These are phyloP conservation scores for Euphorbia tirucalli DNA, from an alignment of 345 rosid genomes.

Conservation along the genomic window DNA sequence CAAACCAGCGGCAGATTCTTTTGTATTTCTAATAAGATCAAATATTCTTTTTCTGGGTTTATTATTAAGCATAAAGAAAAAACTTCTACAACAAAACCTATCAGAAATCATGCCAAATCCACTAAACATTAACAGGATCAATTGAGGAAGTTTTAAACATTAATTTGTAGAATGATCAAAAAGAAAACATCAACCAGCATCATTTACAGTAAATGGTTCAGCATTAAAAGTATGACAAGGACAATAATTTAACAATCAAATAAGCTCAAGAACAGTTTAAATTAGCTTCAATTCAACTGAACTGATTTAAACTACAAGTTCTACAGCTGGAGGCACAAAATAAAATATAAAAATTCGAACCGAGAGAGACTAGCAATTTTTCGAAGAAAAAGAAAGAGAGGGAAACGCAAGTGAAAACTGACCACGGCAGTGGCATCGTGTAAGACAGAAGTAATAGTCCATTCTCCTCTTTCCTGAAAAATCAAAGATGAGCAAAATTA, in stretches of 20 bases:
- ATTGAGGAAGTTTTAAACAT: neutral
- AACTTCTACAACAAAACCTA: neutral
- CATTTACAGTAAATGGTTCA: neutral
- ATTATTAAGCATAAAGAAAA: neutral
- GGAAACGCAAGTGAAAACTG: constrained; percentile 18
- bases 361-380: neutral
- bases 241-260: neutral
- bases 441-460: constrained; percentile 75
- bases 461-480: constrained; percentile 62
- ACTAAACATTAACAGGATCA: neutral
- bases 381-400: neutral
- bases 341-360: neutral
- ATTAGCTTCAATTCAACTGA: neutral
- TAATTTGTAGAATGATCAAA: neutral
- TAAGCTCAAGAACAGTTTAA: neutral
- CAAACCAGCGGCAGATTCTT: neutral
- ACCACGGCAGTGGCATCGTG: constrained; percentile 93
- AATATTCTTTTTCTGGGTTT: neutral
- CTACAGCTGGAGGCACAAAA: neutral
- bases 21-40: too few species aligned
- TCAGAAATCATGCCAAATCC: neutral
- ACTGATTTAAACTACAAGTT: neutral
- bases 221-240: neutral
- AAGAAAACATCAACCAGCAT: neutral
- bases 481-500: neutral